Base-by-base conservation (phyloP, 352 stramenopile genomes). In the Globisporangium okanoganense region DNA sequence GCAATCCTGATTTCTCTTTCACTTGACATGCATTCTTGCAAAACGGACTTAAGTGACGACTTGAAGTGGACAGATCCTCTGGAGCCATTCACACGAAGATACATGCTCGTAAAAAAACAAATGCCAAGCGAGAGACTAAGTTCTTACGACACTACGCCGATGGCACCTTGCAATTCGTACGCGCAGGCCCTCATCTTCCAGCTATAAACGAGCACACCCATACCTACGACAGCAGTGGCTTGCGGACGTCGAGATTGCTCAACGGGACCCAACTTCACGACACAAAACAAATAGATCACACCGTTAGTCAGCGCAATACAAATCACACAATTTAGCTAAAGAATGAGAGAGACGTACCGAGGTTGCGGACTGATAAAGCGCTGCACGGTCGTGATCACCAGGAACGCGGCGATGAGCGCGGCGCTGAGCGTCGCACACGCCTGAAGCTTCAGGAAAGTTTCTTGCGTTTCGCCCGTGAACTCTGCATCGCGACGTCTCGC, bases 391-490 rank as follows among this genome's bases (percentile, higher is more conserved):
- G 65, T 70, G 7, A 76, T 65, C 20, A 76, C 18, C 16, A 67
- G 52, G 49, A 73, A 70, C 0, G 56, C 49, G 2, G 58, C 31
- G n/a, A 83, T 27, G 0, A 80, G 62, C 1, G 67, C 64, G 27
- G 61, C 71, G 0, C 63, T 62, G 12, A 86, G 61, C 35, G 64
- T 70, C 14, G 73, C 76, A 5, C 64, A 67, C 0, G 73, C 65
- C 50, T 88, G 81, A 25, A 88, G 48, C 27, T 76, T 67, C 7
- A 75, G 40, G 35, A 76, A 68, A 14, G 74, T 67, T 14, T 73
- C 62, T 0, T 65, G 45, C 10, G 64, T 25, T 16, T 62, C 33
- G 5, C 48, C 36, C 7, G 70, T 62, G 20, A 84, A 68, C 9
- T 31, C 43, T 5, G 61, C 64, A 12, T 65, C 52, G 33, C 80